A percentile compares a stretch with the other conserved stretches of the same genome.
phyloP scores from a whole-genome alignment of 2,329 filamentous ascomycete genomes.

The Tolypocladium album region DNA sequence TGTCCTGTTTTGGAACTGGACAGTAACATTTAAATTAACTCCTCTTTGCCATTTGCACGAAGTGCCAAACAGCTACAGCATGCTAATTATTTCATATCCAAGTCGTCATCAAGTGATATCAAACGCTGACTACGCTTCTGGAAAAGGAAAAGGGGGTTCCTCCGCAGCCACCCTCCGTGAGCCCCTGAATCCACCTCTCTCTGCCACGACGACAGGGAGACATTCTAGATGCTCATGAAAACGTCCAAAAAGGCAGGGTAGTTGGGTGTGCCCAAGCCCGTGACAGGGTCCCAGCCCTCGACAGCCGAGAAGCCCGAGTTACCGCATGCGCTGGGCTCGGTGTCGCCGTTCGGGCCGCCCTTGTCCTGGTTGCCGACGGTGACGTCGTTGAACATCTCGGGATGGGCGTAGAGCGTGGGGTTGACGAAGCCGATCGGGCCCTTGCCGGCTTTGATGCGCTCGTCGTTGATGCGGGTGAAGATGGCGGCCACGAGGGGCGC shows the following conservation, averaged over 20 bases:
- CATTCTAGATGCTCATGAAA: constrained; percentile 13
- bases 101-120: not conserved
- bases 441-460: constrained; percentile 17
- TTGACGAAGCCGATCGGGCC: constrained; percentile 22
- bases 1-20: not conserved
- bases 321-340: constrained; percentile 6
- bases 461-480: constrained; percentile 20
- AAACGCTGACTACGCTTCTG: not conserved
- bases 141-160: not conserved
- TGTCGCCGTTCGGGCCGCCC: constrained; percentile 4
- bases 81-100: not conserved
- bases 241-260: constrained; percentile 27
- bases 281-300: constrained; percentile 9
- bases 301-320: constrained; percentile 10
- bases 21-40: not conserved
- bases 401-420: constrained; percentile 11
- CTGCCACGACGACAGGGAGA: not conserved
- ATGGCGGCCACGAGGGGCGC: constrained; percentile 23
- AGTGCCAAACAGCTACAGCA: not conserved
- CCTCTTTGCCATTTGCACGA: not conserved
- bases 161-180: not conserved
- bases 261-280: constrained; percentile 9
- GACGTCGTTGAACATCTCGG: constrained; percentile 7
- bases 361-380: constrained; percentile 7
- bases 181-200: not conserved